Base-by-base conservation (phyloP, 1,284 basidiomycete species). In the Mycena citricolor region DNA sequence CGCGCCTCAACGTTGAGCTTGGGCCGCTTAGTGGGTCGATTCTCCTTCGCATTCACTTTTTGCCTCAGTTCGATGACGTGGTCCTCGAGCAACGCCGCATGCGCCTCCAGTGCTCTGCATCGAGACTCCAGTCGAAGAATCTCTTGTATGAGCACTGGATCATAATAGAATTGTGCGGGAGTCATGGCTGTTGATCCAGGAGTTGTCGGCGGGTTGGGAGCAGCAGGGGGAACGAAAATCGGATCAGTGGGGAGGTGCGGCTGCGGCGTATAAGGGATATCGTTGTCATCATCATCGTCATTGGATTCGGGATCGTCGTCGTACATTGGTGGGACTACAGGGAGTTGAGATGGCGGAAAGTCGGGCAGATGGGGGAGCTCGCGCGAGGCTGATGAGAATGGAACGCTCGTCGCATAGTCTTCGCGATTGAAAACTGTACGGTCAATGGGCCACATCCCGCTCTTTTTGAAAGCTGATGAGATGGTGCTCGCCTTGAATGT, bases 401-500 rank as follows among this genome's bases (percentile, higher is more conserved):
- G 14, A 20, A 34, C 23, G 16, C 39, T 42, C 13, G 39, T 25
- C 10, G 23, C 39, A 16, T 29, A 42, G 16, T 42, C 39, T 13
- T 32, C 29, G 12, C 24, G 30, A 4, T 8, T 42, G 30, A 42
- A 42, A 14, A 32, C 12, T 21, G 4, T 19, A n/a, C 19, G 30
- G 17, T 42, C 16, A 34, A 34, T 10, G 5, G 32, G 32, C 13
- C 38, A 39, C 6, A 60, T 52, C 8, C 63, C 60, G 21, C 52
- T 50, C 35, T 59, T 61, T 20, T 42, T 44, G 32, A 43, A 65
- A 7, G 60, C 57, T 17, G 51, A 35, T n/a, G 34, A 19, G 25
- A 66, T 58, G 4, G 56, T 62, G 12, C 32, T 37, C 14, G 41
- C 16, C 13, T 46, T 52, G 46, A 64, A 61, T 8, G 58, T 38